A percentile compares a stretch with the other conserved stretches of the same genome.
Evolutionary conservation across 306 rosid genomes (phyloP).

Genomic region (Sicyos baderoa): DNA sequence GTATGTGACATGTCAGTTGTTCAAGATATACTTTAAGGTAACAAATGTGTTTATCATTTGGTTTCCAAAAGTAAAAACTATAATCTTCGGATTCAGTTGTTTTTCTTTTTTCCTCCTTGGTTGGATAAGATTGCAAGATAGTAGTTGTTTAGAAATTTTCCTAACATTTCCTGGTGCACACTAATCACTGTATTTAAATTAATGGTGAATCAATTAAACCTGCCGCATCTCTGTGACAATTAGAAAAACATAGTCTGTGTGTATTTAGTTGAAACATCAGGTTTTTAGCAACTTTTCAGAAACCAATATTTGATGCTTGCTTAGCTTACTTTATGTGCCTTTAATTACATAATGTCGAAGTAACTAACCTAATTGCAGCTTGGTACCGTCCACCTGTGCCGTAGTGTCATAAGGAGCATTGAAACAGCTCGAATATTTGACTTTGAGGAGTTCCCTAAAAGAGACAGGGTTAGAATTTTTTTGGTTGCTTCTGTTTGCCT

Average conservation of each 20-base stretch:
- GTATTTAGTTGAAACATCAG: neutral
- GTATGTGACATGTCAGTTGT: slow-evolving; percentile 86
- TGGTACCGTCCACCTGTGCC: slow-evolving; percentile 93
- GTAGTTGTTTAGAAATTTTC: neutral
- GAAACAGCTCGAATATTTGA: slow-evolving; percentile 94
- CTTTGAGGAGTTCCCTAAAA: slow-evolving; percentile 89
- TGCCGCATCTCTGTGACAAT: neutral
- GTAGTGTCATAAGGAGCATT: slow-evolving; percentile 94
- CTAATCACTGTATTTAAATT: neutral
- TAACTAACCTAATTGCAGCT: slow-evolving; percentile 45
- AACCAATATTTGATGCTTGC: neutral
- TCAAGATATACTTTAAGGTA: slow-evolving; percentile 92
- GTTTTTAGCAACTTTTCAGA: neutral
- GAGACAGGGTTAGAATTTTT: slow-evolving; percentile 71
- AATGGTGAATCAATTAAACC: neutral
- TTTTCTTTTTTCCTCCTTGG: too few species aligned
- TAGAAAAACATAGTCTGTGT: neutral
- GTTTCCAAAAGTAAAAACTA: neutral
- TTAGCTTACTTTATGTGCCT: neutral
- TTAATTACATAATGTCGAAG: neutral
- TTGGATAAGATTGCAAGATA: neutral
- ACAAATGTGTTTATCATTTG: slow-evolving; percentile 9
- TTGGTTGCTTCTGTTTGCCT: neutral
- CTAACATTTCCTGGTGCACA: neutral
- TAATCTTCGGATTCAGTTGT: neutral